Conservation (phyloP, 257 asterid species). For the Osmanthus fragrans region DNA sequence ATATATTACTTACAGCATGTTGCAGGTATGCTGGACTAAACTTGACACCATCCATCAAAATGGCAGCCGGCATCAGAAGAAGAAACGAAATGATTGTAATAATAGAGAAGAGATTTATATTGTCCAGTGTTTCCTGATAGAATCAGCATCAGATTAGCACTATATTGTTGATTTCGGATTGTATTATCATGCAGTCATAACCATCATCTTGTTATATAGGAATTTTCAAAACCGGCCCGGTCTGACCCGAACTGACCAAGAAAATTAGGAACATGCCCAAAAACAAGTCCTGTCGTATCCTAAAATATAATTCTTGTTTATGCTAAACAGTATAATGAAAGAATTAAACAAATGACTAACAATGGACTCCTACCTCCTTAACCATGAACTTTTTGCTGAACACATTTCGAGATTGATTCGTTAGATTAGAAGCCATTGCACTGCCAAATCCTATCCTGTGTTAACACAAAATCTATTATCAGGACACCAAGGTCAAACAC, state of each 20-base stretch:
- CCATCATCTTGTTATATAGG: not conserved
- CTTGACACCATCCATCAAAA: conserved; percentile 71
- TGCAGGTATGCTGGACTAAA: conserved; percentile 69
- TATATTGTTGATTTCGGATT: not conserved
- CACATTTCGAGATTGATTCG: conserved; percentile 86
- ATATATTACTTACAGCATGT: conserved; percentile 50
- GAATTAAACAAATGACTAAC: not conserved
- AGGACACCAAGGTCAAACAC: not conserved
- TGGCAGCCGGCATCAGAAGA: conserved; percentile 59
- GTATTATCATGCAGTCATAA: not conserved
- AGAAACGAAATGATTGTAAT: conserved; percentile 73
- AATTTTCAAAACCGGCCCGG: not conserved
- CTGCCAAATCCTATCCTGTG: conserved; percentile 82
- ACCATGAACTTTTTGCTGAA: conserved; percentile 77
- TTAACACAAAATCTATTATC: conserved; percentile 15
- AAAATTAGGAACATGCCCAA: not conserved
- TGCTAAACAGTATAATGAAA: not conserved
- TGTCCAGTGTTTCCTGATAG: conserved; percentile 70
- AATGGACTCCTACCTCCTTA: conserved; percentile 52
- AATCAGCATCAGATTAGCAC: not conserved
- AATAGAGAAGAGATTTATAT: conserved; percentile 75
- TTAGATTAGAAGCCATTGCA: conserved; percentile 94
- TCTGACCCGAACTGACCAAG: not conserved
- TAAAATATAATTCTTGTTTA: not conserved
- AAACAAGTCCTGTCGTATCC: not conserved